Percentiles rank a stretch among this genome's conserved stretches.
These are phyloP conservation scores for Nannochloropsis salina DNA, from an alignment of 108 stramenopile genomes.

Conservation along the genomic window DNA sequence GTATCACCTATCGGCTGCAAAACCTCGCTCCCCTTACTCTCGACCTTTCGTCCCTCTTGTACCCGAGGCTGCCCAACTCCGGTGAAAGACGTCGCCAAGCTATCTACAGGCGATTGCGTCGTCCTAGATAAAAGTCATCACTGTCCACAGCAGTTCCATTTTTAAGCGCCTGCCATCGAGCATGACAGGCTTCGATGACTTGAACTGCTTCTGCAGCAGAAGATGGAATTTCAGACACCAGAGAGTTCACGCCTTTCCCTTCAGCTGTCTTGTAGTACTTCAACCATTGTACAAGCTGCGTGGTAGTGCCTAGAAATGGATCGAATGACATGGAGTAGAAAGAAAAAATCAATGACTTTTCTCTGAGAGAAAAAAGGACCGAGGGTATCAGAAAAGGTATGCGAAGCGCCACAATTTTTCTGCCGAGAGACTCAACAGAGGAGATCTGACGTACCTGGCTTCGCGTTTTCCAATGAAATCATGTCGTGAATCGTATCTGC, in stretches of 20 bases:
- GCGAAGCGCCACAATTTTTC: no score
- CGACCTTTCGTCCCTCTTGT: no score
- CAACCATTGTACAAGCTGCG: slow-evolving; percentile 79
- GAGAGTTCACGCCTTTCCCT: slow-evolving; percentile 81
- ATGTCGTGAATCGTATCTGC: slow-evolving; percentile 64
- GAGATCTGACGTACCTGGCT: slow-evolving; percentile 58
- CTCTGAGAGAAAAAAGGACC: not conserved
- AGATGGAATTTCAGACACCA: slow-evolving; percentile 70
- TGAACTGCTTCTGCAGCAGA: slow-evolving; percentile 61
- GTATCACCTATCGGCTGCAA: no score
- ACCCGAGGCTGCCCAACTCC: no score
- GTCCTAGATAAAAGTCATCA: not conserved
- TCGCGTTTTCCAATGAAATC: slow-evolving; percentile 66
- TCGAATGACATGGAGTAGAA: not conserved
- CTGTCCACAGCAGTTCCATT: not conserved
- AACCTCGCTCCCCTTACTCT: no score
- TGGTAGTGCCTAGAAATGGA: slow-evolving; percentile 58
- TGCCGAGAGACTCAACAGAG: no score
- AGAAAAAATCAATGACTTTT: not conserved
- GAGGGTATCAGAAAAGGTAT: not conserved
- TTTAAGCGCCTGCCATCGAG: slow-evolving; percentile 58
- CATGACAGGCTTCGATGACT: slow-evolving; percentile 69
- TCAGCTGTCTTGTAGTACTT: slow-evolving; percentile 94
- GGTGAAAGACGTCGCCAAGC: no score
- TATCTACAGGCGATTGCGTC: not conserved